Conservation (phyloP, 148 eudicot genomes). For the Spergularia bocconei region DNA sequence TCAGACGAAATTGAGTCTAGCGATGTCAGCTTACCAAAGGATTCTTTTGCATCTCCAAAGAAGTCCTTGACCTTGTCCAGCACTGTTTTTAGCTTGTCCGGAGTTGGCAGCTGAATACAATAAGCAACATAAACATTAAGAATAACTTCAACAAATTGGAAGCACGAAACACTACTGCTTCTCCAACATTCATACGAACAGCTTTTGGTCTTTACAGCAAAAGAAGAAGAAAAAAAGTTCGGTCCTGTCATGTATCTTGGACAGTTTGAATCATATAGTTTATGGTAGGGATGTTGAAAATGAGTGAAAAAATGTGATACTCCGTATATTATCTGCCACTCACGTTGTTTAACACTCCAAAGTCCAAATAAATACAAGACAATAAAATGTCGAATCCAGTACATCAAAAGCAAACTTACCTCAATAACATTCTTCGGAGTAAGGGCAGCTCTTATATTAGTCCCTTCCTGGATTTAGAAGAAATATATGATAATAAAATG, state of each 20-base stretch:
- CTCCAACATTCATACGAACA: neutral
- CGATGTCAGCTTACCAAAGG: conserved; percentile 75
- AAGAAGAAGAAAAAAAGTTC: no score
- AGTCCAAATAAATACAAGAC: neutral
- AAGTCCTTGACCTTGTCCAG: conserved; percentile 84
- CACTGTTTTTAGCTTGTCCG: conserved; percentile 84
- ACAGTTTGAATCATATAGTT: neutral
- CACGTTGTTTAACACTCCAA: neutral
- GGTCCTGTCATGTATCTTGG: no score
- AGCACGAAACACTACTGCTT: neutral
- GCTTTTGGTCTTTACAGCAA: no score
- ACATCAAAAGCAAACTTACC: conserved; percentile 38
- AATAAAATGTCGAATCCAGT: neutral
- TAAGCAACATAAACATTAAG: neutral
- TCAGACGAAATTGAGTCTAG: conserved; percentile 38
- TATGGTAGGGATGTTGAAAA: neutral
- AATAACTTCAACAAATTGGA: neutral
- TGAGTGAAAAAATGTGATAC: neutral
- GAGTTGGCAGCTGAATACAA: conserved; percentile 63
- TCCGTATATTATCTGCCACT: neutral
- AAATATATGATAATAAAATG: conserved; percentile 11
- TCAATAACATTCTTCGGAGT: conserved; percentile 65
- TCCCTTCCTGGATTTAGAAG: conserved; percentile 58
- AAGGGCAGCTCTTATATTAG: conserved; percentile 68
- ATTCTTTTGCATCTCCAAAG: conserved; percentile 87